phyloP scores from a whole-genome alignment of 2,329 filamentous ascomycete genomes.

The Calonectria naviculata region DNA sequence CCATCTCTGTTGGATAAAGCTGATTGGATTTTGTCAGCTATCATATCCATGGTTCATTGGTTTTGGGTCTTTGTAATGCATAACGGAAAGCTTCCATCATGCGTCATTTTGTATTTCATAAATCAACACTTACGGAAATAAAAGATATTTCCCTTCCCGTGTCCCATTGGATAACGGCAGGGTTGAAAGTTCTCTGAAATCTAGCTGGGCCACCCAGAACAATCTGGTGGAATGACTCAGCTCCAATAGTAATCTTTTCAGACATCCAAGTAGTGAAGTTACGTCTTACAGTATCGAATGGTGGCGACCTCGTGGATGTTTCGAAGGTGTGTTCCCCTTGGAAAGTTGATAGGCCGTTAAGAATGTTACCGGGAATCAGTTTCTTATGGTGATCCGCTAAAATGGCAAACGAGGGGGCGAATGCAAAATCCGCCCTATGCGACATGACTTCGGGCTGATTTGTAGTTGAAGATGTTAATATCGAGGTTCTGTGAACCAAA shows the following conservation, averaged over 20 bases:
- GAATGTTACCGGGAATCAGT: slow-evolving; percentile 55
- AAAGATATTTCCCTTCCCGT: slow-evolving; percentile 49
- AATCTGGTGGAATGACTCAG: slow-evolving; percentile 66
- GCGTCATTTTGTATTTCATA: not conserved
- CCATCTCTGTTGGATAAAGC: slow-evolving; percentile 50
- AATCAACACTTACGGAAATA: slow-evolving; percentile 33
- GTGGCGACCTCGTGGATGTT: slow-evolving; percentile 66
- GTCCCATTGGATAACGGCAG: slow-evolving; percentile 70
- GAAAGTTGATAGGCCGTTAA: slow-evolving; percentile 58
- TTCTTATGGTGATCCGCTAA: slow-evolving; percentile 61
- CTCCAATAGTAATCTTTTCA: slow-evolving; percentile 68
- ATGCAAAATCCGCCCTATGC: slow-evolving; percentile 69
- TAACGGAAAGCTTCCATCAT: not conserved
- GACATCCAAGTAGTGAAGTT: slow-evolving; percentile 71
- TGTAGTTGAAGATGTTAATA: not conserved
- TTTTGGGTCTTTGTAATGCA: too few species aligned
- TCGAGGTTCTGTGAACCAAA: not conserved
- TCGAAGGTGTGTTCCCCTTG: slow-evolving; percentile 63
- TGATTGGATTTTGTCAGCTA: slow-evolving; percentile 49
- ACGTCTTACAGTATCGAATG: slow-evolving; percentile 66
- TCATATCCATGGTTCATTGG: not conserved
- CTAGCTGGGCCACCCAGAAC: slow-evolving; percentile 65
- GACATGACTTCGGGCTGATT: slow-evolving; percentile 62
- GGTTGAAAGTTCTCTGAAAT: slow-evolving; percentile 65
- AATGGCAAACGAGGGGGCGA: slow-evolving; percentile 66